Percentiles rank a stretch among this genome's conserved stretches.
Conservation (phyloP, 768 basidiomycete species). For the Suillus discolor region DNA sequence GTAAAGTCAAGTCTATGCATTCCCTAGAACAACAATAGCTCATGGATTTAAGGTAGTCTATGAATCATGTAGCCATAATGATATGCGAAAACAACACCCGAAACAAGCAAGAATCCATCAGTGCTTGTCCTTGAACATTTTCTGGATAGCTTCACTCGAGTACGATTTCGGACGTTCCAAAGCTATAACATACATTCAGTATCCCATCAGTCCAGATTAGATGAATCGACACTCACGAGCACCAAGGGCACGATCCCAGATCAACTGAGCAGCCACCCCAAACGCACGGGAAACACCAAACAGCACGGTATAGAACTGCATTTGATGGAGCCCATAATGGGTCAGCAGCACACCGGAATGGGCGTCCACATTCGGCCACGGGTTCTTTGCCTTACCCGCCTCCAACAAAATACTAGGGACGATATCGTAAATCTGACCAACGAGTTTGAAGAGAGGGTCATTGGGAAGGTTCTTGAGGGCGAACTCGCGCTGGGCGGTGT, state of each 20-base stretch:
- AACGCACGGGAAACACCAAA: slow-evolving; percentile 97
- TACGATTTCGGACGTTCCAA: slow-evolving; percentile 93
- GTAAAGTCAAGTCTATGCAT: not conserved
- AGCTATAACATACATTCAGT: slow-evolving; percentile 41
- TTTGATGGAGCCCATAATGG: slow-evolving; percentile 84
- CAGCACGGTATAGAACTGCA: slow-evolving; percentile 97
- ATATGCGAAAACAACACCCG: not conserved
- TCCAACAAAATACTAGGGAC: slow-evolving; percentile 91
- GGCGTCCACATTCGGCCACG: slow-evolving; percentile 97
- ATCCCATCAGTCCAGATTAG: not conserved
- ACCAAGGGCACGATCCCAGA: slow-evolving; percentile 93
- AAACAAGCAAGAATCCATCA: slow-evolving; percentile 9
- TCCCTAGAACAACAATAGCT: not conserved
- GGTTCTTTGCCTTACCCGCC: slow-evolving; percentile 93
- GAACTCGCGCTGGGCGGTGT: slow-evolving; percentile 89
- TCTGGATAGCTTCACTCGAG: slow-evolving; percentile 77
- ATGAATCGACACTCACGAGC: slow-evolving; percentile 61
- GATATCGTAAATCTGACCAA: slow-evolving; percentile 83
- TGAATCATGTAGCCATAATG: slow-evolving; percentile 2
- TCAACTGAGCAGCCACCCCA: slow-evolving; percentile 85
- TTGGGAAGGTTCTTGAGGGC: slow-evolving; percentile 82
- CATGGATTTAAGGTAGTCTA: slow-evolving; percentile 6
- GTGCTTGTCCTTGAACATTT: slow-evolving; percentile 62
- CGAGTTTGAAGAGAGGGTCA: slow-evolving; percentile 93
- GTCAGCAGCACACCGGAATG: slow-evolving; percentile 91